Base-by-base conservation (phyloP, 2,329 filamentous ascomycete species). In the Paraconiothyrium sp. region DNA sequence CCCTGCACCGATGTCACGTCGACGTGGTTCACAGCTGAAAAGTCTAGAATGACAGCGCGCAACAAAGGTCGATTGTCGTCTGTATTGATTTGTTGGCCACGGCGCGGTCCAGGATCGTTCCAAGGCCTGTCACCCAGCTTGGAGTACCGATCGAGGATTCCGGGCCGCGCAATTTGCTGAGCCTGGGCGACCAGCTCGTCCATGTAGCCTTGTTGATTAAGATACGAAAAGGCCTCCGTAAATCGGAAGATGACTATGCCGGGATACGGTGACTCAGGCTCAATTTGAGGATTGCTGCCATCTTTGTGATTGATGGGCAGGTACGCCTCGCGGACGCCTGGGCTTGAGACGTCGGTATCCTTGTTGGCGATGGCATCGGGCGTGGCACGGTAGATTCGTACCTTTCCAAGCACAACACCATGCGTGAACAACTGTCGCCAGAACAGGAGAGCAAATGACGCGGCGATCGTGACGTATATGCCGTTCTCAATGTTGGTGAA, bases 231-330 rank as follows among this genome's bases (percentile, higher is more conserved):
- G 47, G 94, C 92, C 81, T 98, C 94, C 0, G 92, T 91, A 79
- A 98, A 97, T 48, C 94, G 89, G 82, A 97, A 98, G 73, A 98
- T 97, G 80, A 98, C 97, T 67, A 99, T 86, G 56, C 95, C 95
- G 0, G 94, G 94, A 72, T 95, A 92, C 0, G 95, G 94, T 58
- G 88, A 88, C 64, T 92, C 85, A n/a, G 97, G 84, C 11, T 90
- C 85, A 50, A 98, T 85, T 30, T 90, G 85, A 0, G 94, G 94
- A 77, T 98, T 98, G 1, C 92, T 93, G 34, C 94, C 94, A 75
- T 98, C 94, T n/a, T 85, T 84, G 76, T 96, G 93, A 70, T 92
- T 89, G 61, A 97, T 84, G 0, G 95, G 95, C 22, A 98, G 63
- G 43, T 67, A 78, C 3, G 72, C 72, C 32, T 77, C 74, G n/a